Evolutionary conservation across 2,329 filamentous ascomycete species (phyloP).

Genomic region (Colletotrichum lupini): DNA sequence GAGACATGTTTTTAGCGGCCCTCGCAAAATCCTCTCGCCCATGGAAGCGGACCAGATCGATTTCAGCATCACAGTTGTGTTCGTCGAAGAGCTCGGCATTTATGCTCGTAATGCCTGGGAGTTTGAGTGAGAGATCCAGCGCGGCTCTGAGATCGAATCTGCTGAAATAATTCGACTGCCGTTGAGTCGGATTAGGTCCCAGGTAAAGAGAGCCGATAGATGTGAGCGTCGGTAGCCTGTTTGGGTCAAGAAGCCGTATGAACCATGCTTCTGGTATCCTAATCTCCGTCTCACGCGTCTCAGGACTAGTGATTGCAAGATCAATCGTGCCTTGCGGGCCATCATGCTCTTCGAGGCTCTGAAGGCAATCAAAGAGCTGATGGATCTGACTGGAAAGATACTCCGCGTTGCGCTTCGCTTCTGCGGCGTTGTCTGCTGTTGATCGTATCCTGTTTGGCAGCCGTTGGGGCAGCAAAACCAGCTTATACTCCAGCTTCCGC

Average conservation of each 20-base stretch:
- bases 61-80: slow-evolving; percentile 6
- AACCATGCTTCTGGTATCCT: not conserved
- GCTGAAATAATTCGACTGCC: not conserved
- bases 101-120: not conserved
- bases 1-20: not conserved
- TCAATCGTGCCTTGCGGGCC: not conserved
- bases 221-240: not conserved
- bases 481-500: not conserved
- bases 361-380: not conserved
- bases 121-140: not conserved
- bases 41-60: not conserved
- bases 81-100: not conserved
- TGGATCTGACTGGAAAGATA: not conserved
- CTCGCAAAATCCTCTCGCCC: not conserved
- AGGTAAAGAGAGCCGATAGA: not conserved
- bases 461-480: not conserved
- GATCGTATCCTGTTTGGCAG: not conserved
- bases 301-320: not conserved
- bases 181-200: not conserved
- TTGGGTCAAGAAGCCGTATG: not conserved
- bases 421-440: not conserved
- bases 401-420: not conserved
- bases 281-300: not conserved
- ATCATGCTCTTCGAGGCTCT: not conserved
- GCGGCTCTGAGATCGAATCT: not conserved